phyloP scores from a whole-genome alignment of 257 asterid species.

The Cruciata laevipes region DNA sequence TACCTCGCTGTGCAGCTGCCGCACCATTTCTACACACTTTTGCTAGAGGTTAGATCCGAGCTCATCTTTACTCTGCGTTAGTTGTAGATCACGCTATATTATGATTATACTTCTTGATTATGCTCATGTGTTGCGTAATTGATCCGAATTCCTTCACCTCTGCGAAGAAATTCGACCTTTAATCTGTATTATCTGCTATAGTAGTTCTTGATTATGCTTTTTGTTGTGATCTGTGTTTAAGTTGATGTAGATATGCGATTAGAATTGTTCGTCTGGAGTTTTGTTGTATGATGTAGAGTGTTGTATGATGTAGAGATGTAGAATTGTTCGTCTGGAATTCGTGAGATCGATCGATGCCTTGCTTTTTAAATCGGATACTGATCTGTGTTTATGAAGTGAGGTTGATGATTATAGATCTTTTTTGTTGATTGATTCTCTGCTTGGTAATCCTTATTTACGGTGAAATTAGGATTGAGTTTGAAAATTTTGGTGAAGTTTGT shows the following conservation, averaged over 20 bases:
- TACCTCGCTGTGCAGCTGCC: neutral
- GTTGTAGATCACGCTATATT: too few species aligned
- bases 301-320: neutral
- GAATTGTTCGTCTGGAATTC: neutral
- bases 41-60: slow-evolving; percentile 8
- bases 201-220: neutral
- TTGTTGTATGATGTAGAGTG: neutral
- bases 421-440: too few species aligned
- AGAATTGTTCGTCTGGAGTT: too few species aligned
- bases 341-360: neutral
- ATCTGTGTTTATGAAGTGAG: too few species aligned
- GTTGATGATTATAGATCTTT: too few species aligned
- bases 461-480: too few species aligned
- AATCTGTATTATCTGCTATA: neutral
- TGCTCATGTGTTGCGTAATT: neutral
- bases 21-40: neutral
- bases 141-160: neutral
- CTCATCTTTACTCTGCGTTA: too few species aligned
- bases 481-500: too few species aligned
- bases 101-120: neutral
- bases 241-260: too few species aligned
- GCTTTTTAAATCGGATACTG: too few species aligned
- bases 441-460: too few species aligned
- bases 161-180: neutral
- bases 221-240: too few species aligned